Conservation (phyloP, 73 alveolate genomes). For the Paramecium bursaria region DNA sequence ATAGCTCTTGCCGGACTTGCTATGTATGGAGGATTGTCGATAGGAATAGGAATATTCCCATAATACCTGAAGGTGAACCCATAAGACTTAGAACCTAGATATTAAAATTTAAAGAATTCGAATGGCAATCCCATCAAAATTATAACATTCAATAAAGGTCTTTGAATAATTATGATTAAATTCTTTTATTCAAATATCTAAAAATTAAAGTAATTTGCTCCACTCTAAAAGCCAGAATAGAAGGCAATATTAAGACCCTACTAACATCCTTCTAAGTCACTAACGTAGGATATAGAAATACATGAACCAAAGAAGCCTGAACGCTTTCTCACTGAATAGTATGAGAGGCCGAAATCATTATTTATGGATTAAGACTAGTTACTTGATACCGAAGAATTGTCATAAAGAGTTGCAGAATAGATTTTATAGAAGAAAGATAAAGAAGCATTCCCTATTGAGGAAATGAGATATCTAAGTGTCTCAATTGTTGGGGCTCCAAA, state of each 20-base stretch:
- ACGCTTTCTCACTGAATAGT: constrained; percentile 12
- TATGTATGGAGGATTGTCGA: constrained; percentile 44
- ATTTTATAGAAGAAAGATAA: constrained; percentile 1
- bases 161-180: constrained; percentile 2
- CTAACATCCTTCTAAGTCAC: constrained; percentile 34
- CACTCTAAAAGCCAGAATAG: background rate
- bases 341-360: constrained; percentile 39
- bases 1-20: constrained; percentile 39
- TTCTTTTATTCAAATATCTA: constrained; percentile 35
- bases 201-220: constrained; percentile 23
- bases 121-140: background rate
- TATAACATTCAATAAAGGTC: constrained; percentile 44
- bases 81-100: constrained; percentile 10
- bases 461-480: constrained; percentile 35
- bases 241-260: background rate
- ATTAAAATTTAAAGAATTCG: constrained; percentile 9
- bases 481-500: constrained; percentile 70
- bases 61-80: constrained; percentile 51
- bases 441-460: constrained; percentile 16
- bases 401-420: background rate
- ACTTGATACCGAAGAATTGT: constrained; percentile 8
- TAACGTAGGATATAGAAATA: constrained; percentile 9
- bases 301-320: constrained; percentile 19
- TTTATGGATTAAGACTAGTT: background rate
- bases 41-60: constrained; percentile 52